Evolutionary conservation across 139 green algal species (phyloP), one percentile per base, ranked within the genome.

Genomic region (Raphidocelis subcapitata): DNA sequence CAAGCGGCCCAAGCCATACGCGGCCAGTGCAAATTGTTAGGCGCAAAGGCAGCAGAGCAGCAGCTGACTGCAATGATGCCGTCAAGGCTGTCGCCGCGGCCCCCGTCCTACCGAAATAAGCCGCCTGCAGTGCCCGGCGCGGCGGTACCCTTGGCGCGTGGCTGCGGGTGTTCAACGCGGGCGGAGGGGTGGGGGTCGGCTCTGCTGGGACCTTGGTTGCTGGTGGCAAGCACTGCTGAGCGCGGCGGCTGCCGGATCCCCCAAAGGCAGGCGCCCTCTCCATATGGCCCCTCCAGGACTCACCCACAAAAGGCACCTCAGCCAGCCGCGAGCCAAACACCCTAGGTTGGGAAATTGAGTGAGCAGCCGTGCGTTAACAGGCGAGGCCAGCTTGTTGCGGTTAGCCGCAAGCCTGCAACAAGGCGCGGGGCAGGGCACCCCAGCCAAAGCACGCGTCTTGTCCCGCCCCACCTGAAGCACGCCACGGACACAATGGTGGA

Each of bases 291-390:
- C n/a, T n/a, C n/a, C n/a, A n/a, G n/a, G n/a, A n/a, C n/a, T n/a
- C n/a, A n/a, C n/a, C n/a, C 37, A 93, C 82, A 76, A 91, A 93
- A 0, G 88, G 88, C 73, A 93, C 73, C 77, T 93, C 86, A 24
- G 87, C 85, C 74, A 85, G 89, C 2, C 64, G 67, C 2, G 36
- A 60, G 20, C 85, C 85, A 67, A 88, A 90, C 32, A 81, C 62
- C 64, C 82, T 87, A n/a, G 79, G 59, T 52, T 52, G 59, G 23
- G 66, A 29, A 57, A 0, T 21, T 23, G 26, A 47, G 20, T 20
- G 24, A 28, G 15, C 16, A 32, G 12, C 24, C 16, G 12, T 18
- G 12, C 18, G 21, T n/a, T 47, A 32, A 59, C 1, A 23, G 31
- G 23, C 3, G 23, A 47, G 62, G 28, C 21, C 56, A 16, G 2